Conservation (phyloP, 2,329 filamentous ascomycete species). For the Claviceps fusiformis region DNA sequence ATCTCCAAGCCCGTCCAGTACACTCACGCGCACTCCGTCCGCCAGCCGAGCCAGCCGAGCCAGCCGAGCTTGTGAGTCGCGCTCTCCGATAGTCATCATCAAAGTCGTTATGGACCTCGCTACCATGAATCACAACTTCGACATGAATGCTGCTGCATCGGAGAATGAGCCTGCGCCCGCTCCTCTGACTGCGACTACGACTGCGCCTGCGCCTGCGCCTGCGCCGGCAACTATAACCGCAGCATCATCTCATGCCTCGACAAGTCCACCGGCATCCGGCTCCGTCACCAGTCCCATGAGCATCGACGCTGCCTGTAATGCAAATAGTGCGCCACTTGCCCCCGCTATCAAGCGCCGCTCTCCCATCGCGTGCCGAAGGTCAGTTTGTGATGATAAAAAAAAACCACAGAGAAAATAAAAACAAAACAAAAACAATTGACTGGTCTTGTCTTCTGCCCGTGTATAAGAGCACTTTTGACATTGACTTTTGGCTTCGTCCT, state of each 20-base stretch:
- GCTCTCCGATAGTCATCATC: background rate
- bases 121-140: slow-evolving; percentile 3
- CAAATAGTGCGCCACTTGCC: slow-evolving; percentile 1
- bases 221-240: too few relatives aligned
- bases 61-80: background rate
- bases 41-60: background rate
- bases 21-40: background rate
- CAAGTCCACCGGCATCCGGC: slow-evolving; percentile 1
- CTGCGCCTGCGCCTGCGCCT: too few relatives aligned
- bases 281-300: slow-evolving; percentile 2
- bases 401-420: background rate
- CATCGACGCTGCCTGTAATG: background rate
- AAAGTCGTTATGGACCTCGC: slow-evolving; percentile 4
- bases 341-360: slow-evolving; percentile 32
- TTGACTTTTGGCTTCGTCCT: background rate
- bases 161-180: background rate
- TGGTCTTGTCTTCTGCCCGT: background rate
- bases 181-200: too few relatives aligned
- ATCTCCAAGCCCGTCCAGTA: background rate
- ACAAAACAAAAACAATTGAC: background rate
- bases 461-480: background rate
- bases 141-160: background rate
- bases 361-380: slow-evolving; percentile 40
- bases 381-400: slow-evolving; percentile 7
- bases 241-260: slow-evolving; percentile 1